Conservation (phyloP, 805 yeast genomes). For the Candida boleticola region DNA sequence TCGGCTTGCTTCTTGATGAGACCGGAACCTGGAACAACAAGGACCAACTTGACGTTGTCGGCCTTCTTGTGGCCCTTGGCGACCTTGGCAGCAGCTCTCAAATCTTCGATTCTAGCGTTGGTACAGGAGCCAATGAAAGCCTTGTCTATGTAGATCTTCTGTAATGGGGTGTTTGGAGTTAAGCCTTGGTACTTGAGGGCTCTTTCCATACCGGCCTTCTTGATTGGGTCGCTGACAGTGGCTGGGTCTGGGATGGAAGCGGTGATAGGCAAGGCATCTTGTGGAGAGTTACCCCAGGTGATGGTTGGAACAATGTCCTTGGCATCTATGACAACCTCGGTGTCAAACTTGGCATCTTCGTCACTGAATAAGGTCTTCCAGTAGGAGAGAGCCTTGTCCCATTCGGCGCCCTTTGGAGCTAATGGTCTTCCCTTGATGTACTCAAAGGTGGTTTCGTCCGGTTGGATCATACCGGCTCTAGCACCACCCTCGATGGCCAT, state of each 20-base stretch:
- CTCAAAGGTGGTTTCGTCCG: slow-evolving; percentile 84
- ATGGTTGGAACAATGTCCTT: slow-evolving; percentile 90
- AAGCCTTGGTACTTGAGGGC: slow-evolving; percentile 93
- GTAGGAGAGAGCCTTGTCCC: slow-evolving; percentile 91
- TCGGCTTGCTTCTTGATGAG: slow-evolving; percentile 92
- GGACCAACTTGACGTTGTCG: slow-evolving; percentile 69
- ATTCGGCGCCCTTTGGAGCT: slow-evolving; percentile 90
- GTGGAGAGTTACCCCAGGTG: slow-evolving; percentile 99
- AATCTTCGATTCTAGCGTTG: slow-evolving; percentile 94
- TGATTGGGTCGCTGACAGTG: slow-evolving; percentile 65
- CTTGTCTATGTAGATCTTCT: slow-evolving; percentile 79
- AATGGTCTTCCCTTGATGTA: slow-evolving; percentile 92
- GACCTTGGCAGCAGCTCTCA: slow-evolving; percentile 91
- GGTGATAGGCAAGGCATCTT: slow-evolving; percentile 94
- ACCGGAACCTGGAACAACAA: slow-evolving; percentile 98
- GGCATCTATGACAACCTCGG: slow-evolving; percentile 77
- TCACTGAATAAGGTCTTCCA: slow-evolving; percentile 90
- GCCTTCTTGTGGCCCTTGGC: slow-evolving; percentile 90
- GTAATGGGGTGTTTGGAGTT: slow-evolving; percentile 73
- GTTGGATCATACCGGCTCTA: slow-evolving; percentile 98
- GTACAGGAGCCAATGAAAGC: slow-evolving; percentile 98
- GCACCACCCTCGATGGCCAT: slow-evolving; percentile 99
- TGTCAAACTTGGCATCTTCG: slow-evolving; percentile 85
- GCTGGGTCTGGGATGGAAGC: slow-evolving; percentile 89
- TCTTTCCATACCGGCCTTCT: slow-evolving; percentile 82